Evolutionary conservation across 1,284 basidiomycete genomes (phyloP).

Genomic region (Ceratobasidium sp.): DNA sequence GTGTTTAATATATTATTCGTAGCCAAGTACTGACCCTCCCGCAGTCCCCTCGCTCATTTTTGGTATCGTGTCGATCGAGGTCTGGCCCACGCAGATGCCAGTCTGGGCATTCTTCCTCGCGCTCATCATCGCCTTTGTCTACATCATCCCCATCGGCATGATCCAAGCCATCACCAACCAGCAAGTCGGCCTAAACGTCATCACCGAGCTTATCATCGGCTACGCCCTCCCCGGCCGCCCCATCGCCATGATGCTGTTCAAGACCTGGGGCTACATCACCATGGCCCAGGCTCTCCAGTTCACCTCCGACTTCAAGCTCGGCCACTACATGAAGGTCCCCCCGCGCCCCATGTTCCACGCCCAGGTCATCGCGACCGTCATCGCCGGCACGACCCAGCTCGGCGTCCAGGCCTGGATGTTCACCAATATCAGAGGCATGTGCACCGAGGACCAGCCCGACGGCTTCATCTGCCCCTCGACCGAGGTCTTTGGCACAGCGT

Average conservation of each 20-base stretch:
- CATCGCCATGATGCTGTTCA: constrained; percentile 73
- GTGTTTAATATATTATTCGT: constrained; percentile 50
- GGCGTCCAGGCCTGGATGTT: constrained; percentile 64
- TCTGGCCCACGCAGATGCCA: constrained; percentile 73
- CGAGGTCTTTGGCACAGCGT: constrained; percentile 57
- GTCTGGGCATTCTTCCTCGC: constrained; percentile 63
- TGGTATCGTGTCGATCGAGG: constrained; percentile 73
- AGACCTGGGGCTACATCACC: constrained; percentile 65
- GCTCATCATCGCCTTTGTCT: constrained; percentile 54
- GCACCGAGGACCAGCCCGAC: constrained; percentile 48
- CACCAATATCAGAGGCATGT: constrained; percentile 54
- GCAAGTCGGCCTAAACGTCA: constrained; percentile 56
- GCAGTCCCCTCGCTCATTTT: constrained; percentile 57
- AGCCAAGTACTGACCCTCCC: constrained; percentile 52
- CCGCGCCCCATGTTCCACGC: constrained; percentile 60
- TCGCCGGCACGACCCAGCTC: constrained; percentile 59
- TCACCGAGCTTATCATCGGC: constrained; percentile 65
- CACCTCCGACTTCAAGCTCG: constrained; percentile 60
- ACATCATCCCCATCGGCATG: constrained; percentile 57
- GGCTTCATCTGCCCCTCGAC: constrained; percentile 59
- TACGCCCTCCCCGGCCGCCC: constrained; percentile 64
- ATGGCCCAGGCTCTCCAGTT: constrained; percentile 68
- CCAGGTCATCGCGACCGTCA: constrained; percentile 60
- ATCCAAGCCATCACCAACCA: constrained; percentile 56
- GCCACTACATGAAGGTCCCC: constrained; percentile 65